These are phyloP conservation scores for Turritis glabra DNA, from an alignment of 345 rosid species.

Conservation along the genomic window DNA sequence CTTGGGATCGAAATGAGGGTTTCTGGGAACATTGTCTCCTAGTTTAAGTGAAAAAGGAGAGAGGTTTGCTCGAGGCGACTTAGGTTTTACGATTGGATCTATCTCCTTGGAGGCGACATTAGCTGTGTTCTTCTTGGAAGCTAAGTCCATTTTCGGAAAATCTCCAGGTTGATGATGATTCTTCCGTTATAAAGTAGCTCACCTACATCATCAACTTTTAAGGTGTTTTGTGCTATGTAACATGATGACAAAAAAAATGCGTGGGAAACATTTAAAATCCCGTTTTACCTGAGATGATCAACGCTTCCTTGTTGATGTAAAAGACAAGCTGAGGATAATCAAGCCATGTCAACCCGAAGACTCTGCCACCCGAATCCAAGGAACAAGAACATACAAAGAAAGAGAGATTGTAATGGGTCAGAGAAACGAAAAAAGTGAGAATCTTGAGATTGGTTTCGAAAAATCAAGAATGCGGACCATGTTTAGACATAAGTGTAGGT, in stretches of 20 bases:
- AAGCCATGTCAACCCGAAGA: conserved; percentile 30
- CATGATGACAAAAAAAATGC: background rate
- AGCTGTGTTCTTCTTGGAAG: conserved; percentile 32
- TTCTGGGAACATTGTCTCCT: conserved; percentile 48
- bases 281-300: conserved; percentile 35
- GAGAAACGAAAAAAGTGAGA: background rate
- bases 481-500: conserved; percentile 14
- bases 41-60: conserved; percentile 31
- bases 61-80: conserved; percentile 32
- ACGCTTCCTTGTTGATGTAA: conserved; percentile 19
- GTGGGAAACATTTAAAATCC: background rate
- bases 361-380: conserved; percentile 14
- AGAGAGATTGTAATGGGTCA: conserved; percentile 18
- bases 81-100: conserved; percentile 25
- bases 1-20: conserved; percentile 48
- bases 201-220: conserved; percentile 22
- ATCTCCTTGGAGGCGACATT: conserved; percentile 32
- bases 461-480: conserved; percentile 31
- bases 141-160: conserved; percentile 34
- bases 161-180: conserved; percentile 13
- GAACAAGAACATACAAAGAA: conserved; percentile 11
- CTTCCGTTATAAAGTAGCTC: conserved; percentile 9
- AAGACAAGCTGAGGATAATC: conserved; percentile 16
- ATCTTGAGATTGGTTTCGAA: background rate
- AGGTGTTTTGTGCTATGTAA: background rate